Conservation (phyloP, 441 rosid species). For the California macrophylla region DNA sequence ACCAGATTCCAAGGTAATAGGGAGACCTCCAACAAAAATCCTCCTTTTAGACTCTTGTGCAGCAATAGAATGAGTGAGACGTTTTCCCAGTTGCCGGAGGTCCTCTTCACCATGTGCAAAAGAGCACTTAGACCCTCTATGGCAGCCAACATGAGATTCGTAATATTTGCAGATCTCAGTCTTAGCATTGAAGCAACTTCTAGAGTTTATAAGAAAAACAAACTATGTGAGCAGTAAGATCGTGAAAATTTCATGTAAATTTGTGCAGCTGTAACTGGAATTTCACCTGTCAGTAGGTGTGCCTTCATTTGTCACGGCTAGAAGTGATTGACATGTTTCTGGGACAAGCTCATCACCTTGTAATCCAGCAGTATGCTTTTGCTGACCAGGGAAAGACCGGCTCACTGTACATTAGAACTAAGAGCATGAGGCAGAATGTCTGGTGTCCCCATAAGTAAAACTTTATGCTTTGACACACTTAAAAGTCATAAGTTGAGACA, state of each 20-base stretch:
- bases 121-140: conserved; percentile 40
- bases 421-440: conserved; percentile 21
- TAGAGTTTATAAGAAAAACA: conserved; percentile 16
- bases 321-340: conserved; percentile 27
- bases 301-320: conserved; percentile 29
- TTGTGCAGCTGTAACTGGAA: conserved; percentile 11
- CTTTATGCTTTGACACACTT: neutral
- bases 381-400: conserved; percentile 27
- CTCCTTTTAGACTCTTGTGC: conserved; percentile 24
- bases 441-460: neutral
- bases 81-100: conserved; percentile 24
- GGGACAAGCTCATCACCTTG: conserved; percentile 31
- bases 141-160: conserved; percentile 38
- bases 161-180: conserved; percentile 39
- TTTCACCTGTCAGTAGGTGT: conserved; percentile 31
- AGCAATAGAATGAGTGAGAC: conserved; percentile 17
- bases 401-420: conserved; percentile 35
- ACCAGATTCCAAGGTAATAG: conserved; percentile 47
- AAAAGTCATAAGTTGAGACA: neutral
- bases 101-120: conserved; percentile 39
- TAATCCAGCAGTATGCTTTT: conserved; percentile 22
- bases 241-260: conserved; percentile 5
- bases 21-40: conserved; percentile 55
- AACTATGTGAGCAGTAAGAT: conserved; percentile 9
- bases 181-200: conserved; percentile 26